These are phyloP conservation scores for Dioszegia crocea DNA, from an alignment of 768 basidiomycete species.

Conservation along the genomic window DNA sequence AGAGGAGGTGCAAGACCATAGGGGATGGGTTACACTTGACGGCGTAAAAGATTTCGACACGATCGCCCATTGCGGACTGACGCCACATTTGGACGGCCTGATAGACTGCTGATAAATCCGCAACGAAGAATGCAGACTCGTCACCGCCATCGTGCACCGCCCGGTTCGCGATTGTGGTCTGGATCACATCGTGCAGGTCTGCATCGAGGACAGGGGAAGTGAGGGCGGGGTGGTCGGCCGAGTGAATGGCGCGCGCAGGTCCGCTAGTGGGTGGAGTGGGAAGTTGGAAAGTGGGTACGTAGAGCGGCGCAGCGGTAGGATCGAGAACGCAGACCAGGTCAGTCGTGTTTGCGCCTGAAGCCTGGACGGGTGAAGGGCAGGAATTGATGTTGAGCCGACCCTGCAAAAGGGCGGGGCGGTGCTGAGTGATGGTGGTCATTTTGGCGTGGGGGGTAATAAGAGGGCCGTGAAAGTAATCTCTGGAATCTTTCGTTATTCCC, in stretches of 20 bases:
- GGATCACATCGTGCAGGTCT: slow-evolving; percentile 31
- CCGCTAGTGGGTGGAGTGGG: slow-evolving; percentile 28
- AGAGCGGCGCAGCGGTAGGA: slow-evolving; percentile 18
- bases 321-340: slow-evolving; percentile 40
- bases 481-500: not conserved
- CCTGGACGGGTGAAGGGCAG: not conserved
- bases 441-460: no score
- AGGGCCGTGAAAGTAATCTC: no score
- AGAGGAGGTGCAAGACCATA: slow-evolving; percentile 82
- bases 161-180: slow-evolving; percentile 26
- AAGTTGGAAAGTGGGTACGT: slow-evolving; percentile 22
- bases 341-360: slow-evolving; percentile 2
- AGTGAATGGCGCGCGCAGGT: slow-evolving; percentile 11
- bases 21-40: slow-evolving; percentile 99
- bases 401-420: not conserved
- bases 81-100: slow-evolving; percentile 79
- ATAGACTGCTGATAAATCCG: slow-evolving; percentile 84
- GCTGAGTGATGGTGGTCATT: slow-evolving; percentile 15
- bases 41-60: slow-evolving; percentile 92
- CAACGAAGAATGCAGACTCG: slow-evolving; percentile 94
- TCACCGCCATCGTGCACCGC: slow-evolving; percentile 55
- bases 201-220: slow-evolving; percentile 24
- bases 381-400: slow-evolving; percentile 1
- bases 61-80: slow-evolving; percentile 60
- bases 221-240: slow-evolving; percentile 19